A percentile compares a stretch with the other conserved stretches of the same genome.
Conservation (phyloP, 2,329 filamentous ascomycete species). For the Scedosporium apiospermum region DNA sequence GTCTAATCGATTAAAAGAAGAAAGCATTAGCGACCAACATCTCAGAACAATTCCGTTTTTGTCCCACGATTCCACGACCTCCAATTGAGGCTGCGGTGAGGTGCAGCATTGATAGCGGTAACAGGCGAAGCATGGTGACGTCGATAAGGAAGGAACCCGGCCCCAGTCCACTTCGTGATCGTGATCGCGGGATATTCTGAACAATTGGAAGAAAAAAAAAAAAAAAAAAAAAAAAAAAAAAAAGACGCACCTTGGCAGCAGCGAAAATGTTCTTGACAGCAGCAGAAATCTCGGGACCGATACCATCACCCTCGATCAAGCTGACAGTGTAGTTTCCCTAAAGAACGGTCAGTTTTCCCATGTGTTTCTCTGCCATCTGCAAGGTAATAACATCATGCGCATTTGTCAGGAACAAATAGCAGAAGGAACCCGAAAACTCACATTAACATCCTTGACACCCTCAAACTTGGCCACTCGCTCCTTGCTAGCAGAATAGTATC, state of each 20-base stretch:
- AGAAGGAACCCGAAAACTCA: constrained; percentile 37
- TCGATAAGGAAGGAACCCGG: background rate
- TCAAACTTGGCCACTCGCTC: constrained; percentile 84
- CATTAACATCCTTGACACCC: constrained; percentile 78
- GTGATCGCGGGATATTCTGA: background rate
- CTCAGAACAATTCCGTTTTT: background rate
- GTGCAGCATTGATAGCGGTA: background rate
- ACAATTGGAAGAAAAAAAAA: background rate
- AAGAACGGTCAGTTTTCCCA: constrained; percentile 23
- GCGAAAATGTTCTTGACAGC: constrained; percentile 98
- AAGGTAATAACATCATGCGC: constrained; percentile 4
- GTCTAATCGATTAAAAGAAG: constrained; percentile 37
- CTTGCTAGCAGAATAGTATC: constrained; percentile 4
- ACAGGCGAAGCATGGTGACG: background rate
- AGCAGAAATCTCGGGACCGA: constrained; percentile 94
- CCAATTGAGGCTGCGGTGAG: background rate
- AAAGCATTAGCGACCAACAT: background rate
- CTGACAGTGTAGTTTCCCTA: constrained; percentile 94
- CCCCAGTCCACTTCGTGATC: background rate
- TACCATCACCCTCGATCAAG: constrained; percentile 97
- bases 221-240: background rate
- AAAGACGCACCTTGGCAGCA: constrained; percentile 68
- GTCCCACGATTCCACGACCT: background rate
- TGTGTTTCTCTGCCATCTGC: constrained; percentile 15
- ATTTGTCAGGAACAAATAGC: constrained; percentile 7